phyloP scores from a whole-genome alignment of 2,329 filamentous ascomycete species.

The Sarocladiaceae sp. region DNA sequence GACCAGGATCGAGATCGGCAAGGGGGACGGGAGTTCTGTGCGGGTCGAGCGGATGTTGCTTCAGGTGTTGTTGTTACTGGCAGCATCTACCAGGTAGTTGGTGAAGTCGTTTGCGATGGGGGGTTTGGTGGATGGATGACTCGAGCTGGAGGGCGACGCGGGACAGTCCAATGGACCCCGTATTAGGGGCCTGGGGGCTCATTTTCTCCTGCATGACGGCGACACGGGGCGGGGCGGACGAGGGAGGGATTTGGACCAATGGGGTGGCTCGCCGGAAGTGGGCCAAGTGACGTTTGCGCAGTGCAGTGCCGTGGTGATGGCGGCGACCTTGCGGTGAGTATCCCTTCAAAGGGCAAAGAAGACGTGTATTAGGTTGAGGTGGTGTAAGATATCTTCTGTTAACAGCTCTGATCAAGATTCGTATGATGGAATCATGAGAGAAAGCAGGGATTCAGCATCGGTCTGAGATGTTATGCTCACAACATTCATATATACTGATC shows the following conservation, averaged over 20 bases:
- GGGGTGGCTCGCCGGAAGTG: constrained; percentile 1
- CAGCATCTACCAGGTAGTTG: not conserved
- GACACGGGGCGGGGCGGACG: not conserved
- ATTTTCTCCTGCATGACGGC: constrained; percentile 5
- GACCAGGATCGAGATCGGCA: not conserved
- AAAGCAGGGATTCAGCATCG: too few species aligned
- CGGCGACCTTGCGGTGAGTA: not conserved
- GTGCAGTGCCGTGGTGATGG: not conserved
- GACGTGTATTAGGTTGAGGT: too few species aligned
- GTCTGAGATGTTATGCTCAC: too few species aligned
- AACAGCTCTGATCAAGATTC: too few species aligned
- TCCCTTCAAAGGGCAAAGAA: not conserved
- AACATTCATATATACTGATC: too few species aligned
- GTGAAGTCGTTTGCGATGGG: constrained; percentile 12
- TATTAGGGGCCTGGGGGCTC: constrained; percentile 4
- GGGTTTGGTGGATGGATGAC: not conserved
- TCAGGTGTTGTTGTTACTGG: not conserved
- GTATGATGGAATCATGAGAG: too few species aligned
- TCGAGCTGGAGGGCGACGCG: not conserved
- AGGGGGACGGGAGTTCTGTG: not conserved
- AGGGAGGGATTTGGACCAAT: not conserved
- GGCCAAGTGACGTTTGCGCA: constrained; percentile 8
- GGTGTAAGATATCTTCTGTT: too few species aligned
- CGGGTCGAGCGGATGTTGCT: not conserved
- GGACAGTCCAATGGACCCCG: too few species aligned